Conservation (phyloP, 2,329 filamentous ascomycete species). For the Bipolaris gigantea region DNA sequence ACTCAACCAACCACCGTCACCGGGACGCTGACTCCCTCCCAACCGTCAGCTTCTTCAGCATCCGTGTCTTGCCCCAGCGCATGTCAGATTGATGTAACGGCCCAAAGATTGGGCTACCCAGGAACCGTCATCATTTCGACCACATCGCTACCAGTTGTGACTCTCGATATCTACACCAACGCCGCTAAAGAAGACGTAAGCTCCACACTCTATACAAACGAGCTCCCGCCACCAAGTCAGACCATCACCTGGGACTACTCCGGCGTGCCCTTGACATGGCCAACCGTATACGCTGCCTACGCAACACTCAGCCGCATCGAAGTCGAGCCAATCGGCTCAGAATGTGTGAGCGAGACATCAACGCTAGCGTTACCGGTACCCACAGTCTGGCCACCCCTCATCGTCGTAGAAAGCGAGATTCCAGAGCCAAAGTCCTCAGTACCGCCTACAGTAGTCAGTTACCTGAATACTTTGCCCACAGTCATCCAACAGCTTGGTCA, state of each 20-base stretch:
- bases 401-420: constrained; percentile 25
- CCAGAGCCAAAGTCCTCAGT: constrained; percentile 24
- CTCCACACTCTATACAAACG: constrained; percentile 15
- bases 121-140: constrained; percentile 28
- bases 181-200: constrained; percentile 14
- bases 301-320: constrained; percentile 33
- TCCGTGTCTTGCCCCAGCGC: constrained; percentile 29
- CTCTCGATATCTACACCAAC: constrained; percentile 29
- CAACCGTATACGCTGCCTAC: constrained; percentile 39
- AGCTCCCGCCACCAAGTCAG: constrained; percentile 15
- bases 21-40: not conserved
- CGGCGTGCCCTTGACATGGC: constrained; percentile 34
- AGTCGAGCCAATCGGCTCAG: constrained; percentile 24
- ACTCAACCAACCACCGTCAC: constrained; percentile 26
- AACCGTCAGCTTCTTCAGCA: constrained; percentile 15
- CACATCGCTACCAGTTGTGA: constrained; percentile 18
- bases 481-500: constrained; percentile 35
- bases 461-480: constrained; percentile 36
- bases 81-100: constrained; percentile 40
- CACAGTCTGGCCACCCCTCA: constrained; percentile 30
- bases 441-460: constrained; percentile 31
- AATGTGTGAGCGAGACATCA: constrained; percentile 22
- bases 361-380: constrained; percentile 30
- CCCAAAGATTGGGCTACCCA: constrained; percentile 33
- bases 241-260: constrained; percentile 34